Base-by-base conservation (phyloP, 768 basidiomycete genomes). In the Calocybe cyanea region DNA sequence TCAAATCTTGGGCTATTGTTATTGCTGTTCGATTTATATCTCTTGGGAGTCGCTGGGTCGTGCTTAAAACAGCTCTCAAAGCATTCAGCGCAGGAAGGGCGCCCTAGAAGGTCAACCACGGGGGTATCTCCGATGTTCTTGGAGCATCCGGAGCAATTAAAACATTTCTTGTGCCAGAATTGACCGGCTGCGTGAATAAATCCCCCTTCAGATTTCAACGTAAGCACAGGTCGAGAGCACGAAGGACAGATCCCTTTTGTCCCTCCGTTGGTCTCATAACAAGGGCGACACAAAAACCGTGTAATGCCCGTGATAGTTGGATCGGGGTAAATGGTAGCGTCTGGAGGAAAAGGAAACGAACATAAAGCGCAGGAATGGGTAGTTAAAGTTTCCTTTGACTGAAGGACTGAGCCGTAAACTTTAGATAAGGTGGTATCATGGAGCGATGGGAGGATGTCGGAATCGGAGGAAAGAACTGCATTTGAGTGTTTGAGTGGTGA, bases 261-360 rank as follows among this genome's bases (percentile, higher is more conserved):
- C 24, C 89, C 89, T 21, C 89, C 89, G 47, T 83, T 81, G 23
- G 61, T 51, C 18, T 74, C 69, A 57, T 88, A 92, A 61, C 90
- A 92, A 18, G 77, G 65, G 20, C 80, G 77, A 62, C 90, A 92
- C 13, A 91, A 67, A 62, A 88, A 92, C 2, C 77, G 75, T n/a
- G 67, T 68, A 8, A 63, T 58, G 39, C 56, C 58, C 4, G 64
- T 50, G n/a, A 58, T 54, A 43, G 61, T 61, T 31, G 84, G 85
- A 55, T 90, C 83, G 1, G 90, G 90, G 57, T 89, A 92, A 49
- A 92, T 88, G 23, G 90, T 92, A 17, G 85, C 79, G 60, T 92
- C 89, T 2, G 89, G 88, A 28, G 81, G 77, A 57, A 92, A 92
- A 8, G 72, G 67, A 0, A 71, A 62, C 13, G 70, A 66, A 59